These are phyloP conservation scores for Phytomonas francai DNA, from an alignment of 208 protist species.

Conservation along the genomic window DNA sequence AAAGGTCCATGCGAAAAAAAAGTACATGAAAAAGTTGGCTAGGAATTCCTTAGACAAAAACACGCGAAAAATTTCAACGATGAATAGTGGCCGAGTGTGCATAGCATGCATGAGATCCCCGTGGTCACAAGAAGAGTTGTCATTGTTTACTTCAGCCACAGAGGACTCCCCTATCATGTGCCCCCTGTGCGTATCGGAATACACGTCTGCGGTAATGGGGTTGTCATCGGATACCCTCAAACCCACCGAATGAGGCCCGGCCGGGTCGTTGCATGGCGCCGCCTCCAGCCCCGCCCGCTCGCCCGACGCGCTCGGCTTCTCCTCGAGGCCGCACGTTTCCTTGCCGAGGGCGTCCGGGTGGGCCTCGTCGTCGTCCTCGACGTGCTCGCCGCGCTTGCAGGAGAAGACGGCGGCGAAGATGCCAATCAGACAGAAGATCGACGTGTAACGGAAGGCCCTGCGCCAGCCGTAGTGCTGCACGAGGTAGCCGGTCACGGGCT, in stretches of 20 bases:
- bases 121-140: slow-evolving; percentile 6
- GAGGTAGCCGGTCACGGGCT: slow-evolving; percentile 49
- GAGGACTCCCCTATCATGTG: slow-evolving; percentile 1
- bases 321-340: neutral
- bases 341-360: neutral
- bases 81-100: slow-evolving; percentile 35
- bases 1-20: slow-evolving; percentile 73
- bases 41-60: slow-evolving; percentile 46
- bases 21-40: slow-evolving; percentile 69
- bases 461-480: slow-evolving; percentile 73
- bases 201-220: neutral
- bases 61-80: slow-evolving; percentile 37
- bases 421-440: slow-evolving; percentile 64
- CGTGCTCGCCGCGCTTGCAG: slow-evolving; percentile 32
- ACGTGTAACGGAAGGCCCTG: slow-evolving; percentile 74
- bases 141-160: neutral
- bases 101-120: slow-evolving; percentile 32
- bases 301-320: too few relatives aligned
- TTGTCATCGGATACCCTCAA: too few relatives aligned
- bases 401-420: slow-evolving; percentile 59
- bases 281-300: too few relatives aligned
- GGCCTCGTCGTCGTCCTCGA: slow-evolving; percentile 22
- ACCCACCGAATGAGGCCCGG: too few relatives aligned
- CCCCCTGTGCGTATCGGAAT: neutral
- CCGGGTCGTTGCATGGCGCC: too few relatives aligned